phyloP scores from a whole-genome alignment of 2,329 filamentous ascomycete species.

The Gremmenia infestans region DNA sequence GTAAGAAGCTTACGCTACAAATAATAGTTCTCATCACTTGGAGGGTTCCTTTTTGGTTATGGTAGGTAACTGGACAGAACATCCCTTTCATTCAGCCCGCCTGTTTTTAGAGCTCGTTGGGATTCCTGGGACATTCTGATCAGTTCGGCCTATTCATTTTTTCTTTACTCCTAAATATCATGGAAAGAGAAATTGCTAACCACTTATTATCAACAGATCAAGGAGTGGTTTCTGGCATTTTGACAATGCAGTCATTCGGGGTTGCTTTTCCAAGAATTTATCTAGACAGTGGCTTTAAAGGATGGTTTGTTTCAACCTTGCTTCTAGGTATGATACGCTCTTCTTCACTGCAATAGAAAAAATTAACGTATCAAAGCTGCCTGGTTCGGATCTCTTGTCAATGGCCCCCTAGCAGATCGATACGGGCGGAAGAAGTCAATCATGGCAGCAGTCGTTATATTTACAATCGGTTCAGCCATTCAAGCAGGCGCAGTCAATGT shows the following conservation, averaged over 20 bases:
- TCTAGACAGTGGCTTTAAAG: slow-evolving; percentile 42
- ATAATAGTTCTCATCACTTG: slow-evolving; percentile 36
- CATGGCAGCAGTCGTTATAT: slow-evolving; percentile 29
- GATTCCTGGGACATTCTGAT: no score
- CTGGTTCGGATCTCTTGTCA: slow-evolving; percentile 44
- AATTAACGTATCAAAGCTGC: slow-evolving; percentile 32
- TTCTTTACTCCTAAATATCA: no score
- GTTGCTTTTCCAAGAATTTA: slow-evolving; percentile 37
- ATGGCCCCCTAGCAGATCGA: slow-evolving; percentile 33
- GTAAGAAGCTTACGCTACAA: not conserved
- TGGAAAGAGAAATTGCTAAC: no score
- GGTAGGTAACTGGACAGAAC: not conserved
- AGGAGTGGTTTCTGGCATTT: slow-evolving; percentile 41
- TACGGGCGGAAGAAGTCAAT: slow-evolving; percentile 31
- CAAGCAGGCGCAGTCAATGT: slow-evolving; percentile 31
- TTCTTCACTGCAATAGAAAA: not conserved
- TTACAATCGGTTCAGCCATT: slow-evolving; percentile 29
- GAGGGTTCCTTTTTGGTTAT: slow-evolving; percentile 42
- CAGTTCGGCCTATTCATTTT: no score
- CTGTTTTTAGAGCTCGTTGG: no score
- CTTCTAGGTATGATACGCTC: slow-evolving; percentile 33
- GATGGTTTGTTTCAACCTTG: slow-evolving; percentile 48
- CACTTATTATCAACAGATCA: slow-evolving; percentile 30
- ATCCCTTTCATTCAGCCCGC: no score
- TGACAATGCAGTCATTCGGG: slow-evolving; percentile 41